Evolutionary conservation across 345 rosid genomes (phyloP).

Genomic region (Syzygium grande): DNA sequence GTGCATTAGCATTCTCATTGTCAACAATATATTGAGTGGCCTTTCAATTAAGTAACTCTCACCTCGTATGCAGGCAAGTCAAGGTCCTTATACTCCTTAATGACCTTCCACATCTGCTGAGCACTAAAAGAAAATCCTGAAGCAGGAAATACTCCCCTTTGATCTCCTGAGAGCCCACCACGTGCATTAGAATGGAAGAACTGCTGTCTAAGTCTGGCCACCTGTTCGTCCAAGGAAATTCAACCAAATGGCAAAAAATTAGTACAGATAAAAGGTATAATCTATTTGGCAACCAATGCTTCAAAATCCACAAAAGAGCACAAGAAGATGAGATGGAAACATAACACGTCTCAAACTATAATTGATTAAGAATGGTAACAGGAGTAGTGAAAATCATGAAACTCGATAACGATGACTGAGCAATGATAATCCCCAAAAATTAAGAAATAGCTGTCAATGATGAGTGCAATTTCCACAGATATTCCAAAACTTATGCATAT

Average conservation of each 20-base stretch:
- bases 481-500: no score
- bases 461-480: no score
- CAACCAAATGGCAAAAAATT: background rate
- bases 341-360: background rate
- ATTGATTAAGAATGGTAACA: background rate
- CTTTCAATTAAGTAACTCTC: background rate
- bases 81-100: conserved; percentile 92
- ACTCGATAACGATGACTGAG: background rate
- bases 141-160: conserved; percentile 91
- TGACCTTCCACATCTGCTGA: conserved; percentile 85
- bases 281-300: background rate
- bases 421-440: background rate
- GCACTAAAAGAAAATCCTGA: conserved; percentile 93
- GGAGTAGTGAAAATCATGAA: background rate
- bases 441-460: no score
- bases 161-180: conserved; percentile 92
- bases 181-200: conserved; percentile 89
- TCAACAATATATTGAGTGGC: background rate
- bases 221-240: conserved; percentile 33
- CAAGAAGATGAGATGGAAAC: background rate
- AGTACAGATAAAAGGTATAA: background rate
- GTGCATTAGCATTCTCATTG: background rate
- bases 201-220: conserved; percentile 67
- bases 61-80: conserved; percentile 99
- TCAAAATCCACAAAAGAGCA: background rate